Evolutionary conservation across 106 monocot genomes (phyloP).

Genomic region (Alisma plantagoaquatica): DNA sequence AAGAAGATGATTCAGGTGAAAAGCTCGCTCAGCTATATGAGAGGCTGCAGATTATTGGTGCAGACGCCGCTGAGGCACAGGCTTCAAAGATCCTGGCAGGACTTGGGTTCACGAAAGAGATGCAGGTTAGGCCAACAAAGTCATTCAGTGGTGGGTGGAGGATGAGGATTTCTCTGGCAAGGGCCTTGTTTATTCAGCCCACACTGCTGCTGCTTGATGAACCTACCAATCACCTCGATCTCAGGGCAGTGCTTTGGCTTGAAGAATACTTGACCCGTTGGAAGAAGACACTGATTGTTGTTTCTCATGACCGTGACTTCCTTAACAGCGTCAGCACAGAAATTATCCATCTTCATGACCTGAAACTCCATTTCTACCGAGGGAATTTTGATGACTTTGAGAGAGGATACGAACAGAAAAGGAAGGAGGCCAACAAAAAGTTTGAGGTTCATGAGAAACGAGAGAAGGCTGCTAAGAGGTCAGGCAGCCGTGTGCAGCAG

Average conservation of each 20-base stretch:
- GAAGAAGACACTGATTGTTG: slow-evolving; percentile 97
- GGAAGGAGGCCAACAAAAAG: slow-evolving; percentile 91
- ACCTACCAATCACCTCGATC: slow-evolving; percentile 93
- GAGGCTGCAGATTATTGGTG: slow-evolving; percentile 41
- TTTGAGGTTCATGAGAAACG: slow-evolving; percentile 86
- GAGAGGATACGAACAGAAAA: slow-evolving; percentile 88
- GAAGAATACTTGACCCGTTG: slow-evolving; percentile 90
- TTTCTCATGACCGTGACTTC: slow-evolving; percentile 93
- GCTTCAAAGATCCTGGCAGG: slow-evolving; percentile 79
- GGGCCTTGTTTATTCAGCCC: slow-evolving; percentile 89
- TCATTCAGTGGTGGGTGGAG: slow-evolving; percentile 99
- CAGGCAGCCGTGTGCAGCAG: slow-evolving; percentile 78
- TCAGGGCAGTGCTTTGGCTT: slow-evolving; percentile 90
- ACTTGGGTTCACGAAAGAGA: slow-evolving; percentile 66
- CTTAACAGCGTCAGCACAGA: slow-evolving; percentile 78
- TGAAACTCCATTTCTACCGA: slow-evolving; percentile 64
- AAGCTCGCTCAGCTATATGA: slow-evolving; percentile 56
- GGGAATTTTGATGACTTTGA: slow-evolving; percentile 92
- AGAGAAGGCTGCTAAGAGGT: slow-evolving; percentile 63
- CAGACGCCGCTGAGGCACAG: slow-evolving; percentile 61
- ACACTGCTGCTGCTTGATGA: slow-evolving; percentile 84
- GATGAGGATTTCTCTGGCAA: slow-evolving; percentile 89
- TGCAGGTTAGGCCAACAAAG: slow-evolving; percentile 60
- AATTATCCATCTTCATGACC: slow-evolving; percentile 83
- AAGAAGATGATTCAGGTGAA: slow-evolving; percentile 35